A percentile compares a stretch with the other conserved stretches of the same genome.
These are phyloP conservation scores for Microdochium trichocladiopsis DNA, from an alignment of 2,329 filamentous ascomycete genomes.

Conservation along the genomic window DNA sequence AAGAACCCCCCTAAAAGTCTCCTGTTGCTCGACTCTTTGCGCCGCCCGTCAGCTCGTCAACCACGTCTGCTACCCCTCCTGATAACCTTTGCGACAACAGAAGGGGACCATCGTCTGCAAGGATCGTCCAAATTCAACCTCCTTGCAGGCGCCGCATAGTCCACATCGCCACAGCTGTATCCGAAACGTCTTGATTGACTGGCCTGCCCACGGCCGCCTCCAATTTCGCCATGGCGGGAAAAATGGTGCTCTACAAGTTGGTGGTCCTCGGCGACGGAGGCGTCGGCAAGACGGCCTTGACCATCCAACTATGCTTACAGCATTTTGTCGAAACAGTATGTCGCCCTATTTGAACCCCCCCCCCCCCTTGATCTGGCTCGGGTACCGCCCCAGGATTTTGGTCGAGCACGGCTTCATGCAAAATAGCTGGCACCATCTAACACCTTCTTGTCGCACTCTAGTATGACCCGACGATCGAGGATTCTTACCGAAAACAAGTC, in stretches of 20 bases:
- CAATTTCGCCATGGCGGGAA: constrained; percentile 64
- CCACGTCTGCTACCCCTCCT: not conserved
- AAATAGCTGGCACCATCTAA: constrained; percentile 1
- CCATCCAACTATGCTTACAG: constrained; percentile 94
- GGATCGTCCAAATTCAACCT: not conserved
- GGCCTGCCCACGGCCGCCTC: constrained; percentile 16
- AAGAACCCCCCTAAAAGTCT: not conserved
- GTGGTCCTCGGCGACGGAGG: constrained; percentile 92
- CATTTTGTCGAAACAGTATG: constrained; percentile 92
- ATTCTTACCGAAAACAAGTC: constrained; percentile 82
- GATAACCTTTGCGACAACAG: not conserved
- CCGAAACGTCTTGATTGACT: constrained; percentile 1
- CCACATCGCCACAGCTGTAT: not conserved
- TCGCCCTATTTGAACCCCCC: constrained; percentile 9
- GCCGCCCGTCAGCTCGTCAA: not conserved
- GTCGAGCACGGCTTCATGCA: not conserved
- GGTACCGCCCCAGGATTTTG: constrained; percentile 3
- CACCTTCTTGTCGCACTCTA: constrained; percentile 21
- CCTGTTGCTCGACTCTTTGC: not conserved
- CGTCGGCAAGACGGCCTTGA: constrained; percentile 89
- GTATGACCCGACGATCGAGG: constrained; percentile 85
- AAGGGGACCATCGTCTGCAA: not conserved
- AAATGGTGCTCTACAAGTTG: constrained; percentile 94
- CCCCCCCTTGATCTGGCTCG: not conserved
- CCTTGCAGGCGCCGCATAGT: not conserved